Evolutionary conservation across 805 yeast species (phyloP).

Genomic region (Ogataea nonfermentans): DNA sequence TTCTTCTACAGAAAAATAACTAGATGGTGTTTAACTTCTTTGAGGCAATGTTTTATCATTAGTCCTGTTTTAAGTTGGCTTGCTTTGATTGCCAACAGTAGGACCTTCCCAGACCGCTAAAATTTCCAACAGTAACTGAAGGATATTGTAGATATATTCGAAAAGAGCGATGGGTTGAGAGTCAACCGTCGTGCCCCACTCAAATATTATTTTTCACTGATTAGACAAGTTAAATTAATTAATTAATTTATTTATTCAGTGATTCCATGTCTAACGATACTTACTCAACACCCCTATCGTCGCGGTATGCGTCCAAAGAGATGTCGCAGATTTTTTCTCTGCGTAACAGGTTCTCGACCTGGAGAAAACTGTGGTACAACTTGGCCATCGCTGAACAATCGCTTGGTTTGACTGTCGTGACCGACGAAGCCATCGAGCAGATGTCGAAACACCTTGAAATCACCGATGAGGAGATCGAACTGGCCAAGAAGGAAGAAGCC

Average conservation of each 20-base stretch:
- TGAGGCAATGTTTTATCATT: too few species aligned
- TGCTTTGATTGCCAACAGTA: too few species aligned
- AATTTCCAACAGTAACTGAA: too few species aligned
- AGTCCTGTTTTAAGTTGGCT: too few species aligned
- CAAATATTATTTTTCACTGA: background rate
- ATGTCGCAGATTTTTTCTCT: constrained; percentile 91
- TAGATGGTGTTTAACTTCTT: too few species aligned
- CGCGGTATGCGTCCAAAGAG: constrained; percentile 97
- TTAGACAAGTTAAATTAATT: constrained; percentile 12
- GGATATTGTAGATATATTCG: too few species aligned
- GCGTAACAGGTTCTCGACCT: constrained; percentile 92
- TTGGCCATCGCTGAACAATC: constrained; percentile 94
- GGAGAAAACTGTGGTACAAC: constrained; percentile 97
- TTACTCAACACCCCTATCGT: constrained; percentile 89
- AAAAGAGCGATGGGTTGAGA: too few species aligned
- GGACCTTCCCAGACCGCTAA: too few species aligned
- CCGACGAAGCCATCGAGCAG: constrained; percentile 89
- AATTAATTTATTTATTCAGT: constrained; percentile 1
- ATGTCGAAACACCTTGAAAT: constrained; percentile 75
- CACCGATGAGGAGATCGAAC: constrained; percentile 89
- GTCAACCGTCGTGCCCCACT: background rate
- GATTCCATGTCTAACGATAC: constrained; percentile 52
- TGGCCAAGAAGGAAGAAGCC: constrained; percentile 91
- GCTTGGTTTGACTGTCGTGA: constrained; percentile 78
- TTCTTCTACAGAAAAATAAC: too few species aligned